Conservation (phyloP, 2,329 filamentous ascomycete genomes). For the Exophiala aquamarina region DNA sequence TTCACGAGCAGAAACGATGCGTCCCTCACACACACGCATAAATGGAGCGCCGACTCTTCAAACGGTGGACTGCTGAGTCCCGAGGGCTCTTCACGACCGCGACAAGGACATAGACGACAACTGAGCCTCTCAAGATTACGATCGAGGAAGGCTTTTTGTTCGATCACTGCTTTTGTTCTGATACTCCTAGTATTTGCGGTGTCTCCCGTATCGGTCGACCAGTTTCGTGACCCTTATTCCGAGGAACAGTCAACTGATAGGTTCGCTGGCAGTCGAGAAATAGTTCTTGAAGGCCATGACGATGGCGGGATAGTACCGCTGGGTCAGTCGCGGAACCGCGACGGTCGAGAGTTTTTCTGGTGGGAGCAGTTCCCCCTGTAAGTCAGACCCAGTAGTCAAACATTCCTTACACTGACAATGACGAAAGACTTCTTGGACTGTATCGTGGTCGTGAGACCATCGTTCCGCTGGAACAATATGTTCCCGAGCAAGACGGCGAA, state of each 20-base stretch:
- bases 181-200: conserved; percentile 10
- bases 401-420: neutral
- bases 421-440: conserved; percentile 8
- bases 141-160: conserved; percentile 17
- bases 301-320: conserved; percentile 21
- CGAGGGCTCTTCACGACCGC: conserved; percentile 9
- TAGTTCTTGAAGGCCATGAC: conserved; percentile 5
- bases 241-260: neutral
- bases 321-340: conserved; percentile 18
- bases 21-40: conserved; percentile 3
- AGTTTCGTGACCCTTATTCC: conserved; percentile 1
- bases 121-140: conserved; percentile 16
- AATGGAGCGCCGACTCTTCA: conserved; percentile 14
- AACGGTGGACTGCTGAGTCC: conserved; percentile 15
- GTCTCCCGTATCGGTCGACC: conserved; percentile 1
- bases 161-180: conserved; percentile 14
- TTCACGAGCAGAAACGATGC: conserved; percentile 11
- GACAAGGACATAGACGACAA: conserved; percentile 15
- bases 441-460: conserved; percentile 20
- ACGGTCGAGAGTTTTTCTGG: conserved; percentile 28
- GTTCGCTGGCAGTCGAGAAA: too few relatives aligned
- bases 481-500: conserved; percentile 21
- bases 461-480: conserved; percentile 21
- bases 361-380: conserved; percentile 28
- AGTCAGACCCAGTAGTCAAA: neutral